These are phyloP conservation scores for Rhododendron kiyosumense DNA, from an alignment of 148 eudicot genomes.

Conservation along the genomic window DNA sequence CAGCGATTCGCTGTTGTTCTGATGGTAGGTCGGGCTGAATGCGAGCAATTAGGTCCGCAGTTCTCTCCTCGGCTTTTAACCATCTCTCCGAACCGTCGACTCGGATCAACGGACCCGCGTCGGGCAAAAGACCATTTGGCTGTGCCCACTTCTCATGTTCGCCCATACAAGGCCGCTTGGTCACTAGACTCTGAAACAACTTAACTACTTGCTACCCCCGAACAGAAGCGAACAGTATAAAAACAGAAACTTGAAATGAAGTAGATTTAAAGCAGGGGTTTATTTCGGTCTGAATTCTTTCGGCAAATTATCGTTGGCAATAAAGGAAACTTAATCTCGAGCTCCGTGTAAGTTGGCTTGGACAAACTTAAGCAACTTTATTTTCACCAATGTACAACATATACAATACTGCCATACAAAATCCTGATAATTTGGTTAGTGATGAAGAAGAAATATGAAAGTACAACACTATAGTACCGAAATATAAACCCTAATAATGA, in stretches of 20 bases:
- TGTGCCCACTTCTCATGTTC: conserved; percentile 32
- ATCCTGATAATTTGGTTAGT: neutral
- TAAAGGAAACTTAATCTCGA: neutral
- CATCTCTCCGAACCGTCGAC: conserved; percentile 55
- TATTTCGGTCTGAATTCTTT: no score
- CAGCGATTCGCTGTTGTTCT: conserved; percentile 65
- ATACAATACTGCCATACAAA: neutral
- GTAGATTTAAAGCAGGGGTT: neutral
- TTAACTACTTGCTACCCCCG: neutral
- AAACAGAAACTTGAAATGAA: neutral
- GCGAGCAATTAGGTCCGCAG: conserved; percentile 67
- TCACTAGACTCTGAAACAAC: neutral
- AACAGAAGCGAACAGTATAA: neutral
- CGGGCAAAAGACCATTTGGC: conserved; percentile 64
- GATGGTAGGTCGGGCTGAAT: conserved; percentile 74
- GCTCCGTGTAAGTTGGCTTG: no score
- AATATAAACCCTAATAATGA: neutral
- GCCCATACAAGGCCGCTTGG: conserved; percentile 28
- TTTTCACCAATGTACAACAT: neutral
- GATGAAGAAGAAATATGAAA: neutral
- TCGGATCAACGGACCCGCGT: conserved; percentile 36
- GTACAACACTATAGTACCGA: neutral
- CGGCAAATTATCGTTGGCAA: neutral
- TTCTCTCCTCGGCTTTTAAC: conserved; percentile 70
- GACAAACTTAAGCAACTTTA: neutral